phyloP scores from a whole-genome alignment of 1,139 yeast genomes.

The Pneumocystis jirovecii region DNA sequence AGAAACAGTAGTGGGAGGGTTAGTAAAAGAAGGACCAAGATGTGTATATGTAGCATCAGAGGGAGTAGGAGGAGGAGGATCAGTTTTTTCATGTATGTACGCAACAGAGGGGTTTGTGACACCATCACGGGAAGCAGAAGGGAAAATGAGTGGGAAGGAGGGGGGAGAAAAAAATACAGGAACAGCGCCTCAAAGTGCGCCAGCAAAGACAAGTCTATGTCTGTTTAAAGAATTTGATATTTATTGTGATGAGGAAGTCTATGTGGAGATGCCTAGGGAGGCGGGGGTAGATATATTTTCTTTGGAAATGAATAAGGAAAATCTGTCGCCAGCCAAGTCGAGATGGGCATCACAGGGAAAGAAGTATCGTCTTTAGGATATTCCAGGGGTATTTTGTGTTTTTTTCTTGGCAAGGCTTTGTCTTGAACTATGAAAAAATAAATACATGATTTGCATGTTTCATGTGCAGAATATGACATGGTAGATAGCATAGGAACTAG shows the following conservation, averaged over 20 bases:
- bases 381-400: neutral
- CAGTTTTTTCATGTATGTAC: neutral
- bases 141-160: neutral
- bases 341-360: neutral
- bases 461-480: neutral
- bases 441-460: no score
- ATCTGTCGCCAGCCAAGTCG: neutral
- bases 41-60: neutral
- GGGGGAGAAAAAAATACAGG: neutral
- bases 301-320: neutral
- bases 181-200: neutral
- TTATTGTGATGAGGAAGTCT: neutral
- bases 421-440: neutral
- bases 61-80: neutral
- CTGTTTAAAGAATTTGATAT: neutral
- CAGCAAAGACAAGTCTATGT: neutral
- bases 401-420: neutral
- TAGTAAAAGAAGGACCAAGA: neutral
- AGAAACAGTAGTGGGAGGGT: neutral
- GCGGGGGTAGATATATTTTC: neutral
- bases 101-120: neutral
- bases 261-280: neutral
- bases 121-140: neutral
- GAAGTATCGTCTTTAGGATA: neutral
- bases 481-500: neutral